A percentile compares a stretch with the other conserved stretches of the same genome.
Conservation (phyloP, 192 early-diverging fungal genomes). For the Mortierella antarctica region DNA sequence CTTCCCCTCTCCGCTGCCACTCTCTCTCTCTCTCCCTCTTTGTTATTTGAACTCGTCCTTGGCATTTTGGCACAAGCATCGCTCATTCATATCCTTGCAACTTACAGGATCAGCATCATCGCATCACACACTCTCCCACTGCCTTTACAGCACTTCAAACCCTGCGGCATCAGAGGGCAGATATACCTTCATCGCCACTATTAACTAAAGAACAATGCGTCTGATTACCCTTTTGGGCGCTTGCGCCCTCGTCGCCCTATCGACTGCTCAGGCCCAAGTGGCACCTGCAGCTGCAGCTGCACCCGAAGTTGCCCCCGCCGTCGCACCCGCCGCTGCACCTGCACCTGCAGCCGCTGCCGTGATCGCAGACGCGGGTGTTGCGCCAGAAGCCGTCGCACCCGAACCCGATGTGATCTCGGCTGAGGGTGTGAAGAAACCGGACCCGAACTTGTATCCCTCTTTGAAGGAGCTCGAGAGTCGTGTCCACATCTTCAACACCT, state of each 20-base stretch:
- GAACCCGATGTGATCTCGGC: not conserved
- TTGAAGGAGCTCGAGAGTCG: slow-evolving; percentile 16
- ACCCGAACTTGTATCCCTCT: slow-evolving; percentile 7
- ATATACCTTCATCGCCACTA: too few relatives aligned
- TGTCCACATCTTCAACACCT: slow-evolving; percentile 8
- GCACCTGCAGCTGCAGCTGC: not conserved
- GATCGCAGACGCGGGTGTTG: not conserved
- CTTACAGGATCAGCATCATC: too few relatives aligned
- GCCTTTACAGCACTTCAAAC: too few relatives aligned
- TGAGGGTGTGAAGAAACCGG: slow-evolving; percentile 2
- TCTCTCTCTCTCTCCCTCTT: too few relatives aligned
- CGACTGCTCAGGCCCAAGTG: slow-evolving; percentile 19
- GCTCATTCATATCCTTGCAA: too few relatives aligned
- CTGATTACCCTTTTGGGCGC: slow-evolving; percentile 25
- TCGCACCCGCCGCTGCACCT: not conserved
- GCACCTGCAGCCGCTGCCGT: not conserved
- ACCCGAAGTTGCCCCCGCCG: not conserved
- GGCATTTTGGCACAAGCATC: too few relatives aligned
- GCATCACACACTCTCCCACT: too few relatives aligned
- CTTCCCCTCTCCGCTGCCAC: too few relatives aligned
- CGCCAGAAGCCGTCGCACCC: not conserved
- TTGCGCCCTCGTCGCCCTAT: slow-evolving; percentile 25
- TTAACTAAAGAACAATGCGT: slow-evolving; percentile 4
- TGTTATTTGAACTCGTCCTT: too few relatives aligned
- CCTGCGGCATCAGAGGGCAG: too few relatives aligned